A percentile compares a stretch with the other conserved stretches of the same genome.
phyloP scores from a whole-genome alignment of 2,329 filamentous ascomycete species.

The Aaosphaeria pasadenensis region DNA sequence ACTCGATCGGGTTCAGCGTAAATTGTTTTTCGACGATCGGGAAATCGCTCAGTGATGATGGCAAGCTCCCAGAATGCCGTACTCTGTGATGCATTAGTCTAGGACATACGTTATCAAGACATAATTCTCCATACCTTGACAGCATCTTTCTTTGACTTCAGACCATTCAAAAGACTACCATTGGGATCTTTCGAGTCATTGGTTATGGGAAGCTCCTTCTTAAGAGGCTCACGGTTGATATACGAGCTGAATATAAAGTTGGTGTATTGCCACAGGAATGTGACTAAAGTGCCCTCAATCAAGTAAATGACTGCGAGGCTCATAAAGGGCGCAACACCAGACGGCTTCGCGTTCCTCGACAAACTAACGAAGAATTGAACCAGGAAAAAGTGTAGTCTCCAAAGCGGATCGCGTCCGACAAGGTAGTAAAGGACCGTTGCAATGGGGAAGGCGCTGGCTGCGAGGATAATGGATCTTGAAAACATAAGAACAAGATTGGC shows the following conservation, averaged over 20 bases:
- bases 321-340: conserved; percentile 58
- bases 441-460: conserved; percentile 47
- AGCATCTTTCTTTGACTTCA: conserved; percentile 78
- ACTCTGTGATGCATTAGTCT: conserved; percentile 43
- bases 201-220: conserved; percentile 80
- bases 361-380: conserved; percentile 73
- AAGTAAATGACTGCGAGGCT: conserved; percentile 51
- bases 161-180: conserved; percentile 77
- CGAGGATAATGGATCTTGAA: conserved; percentile 10
- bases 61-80: conserved; percentile 92
- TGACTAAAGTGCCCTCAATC: conserved; percentile 62
- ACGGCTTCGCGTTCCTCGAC: conserved; percentile 60
- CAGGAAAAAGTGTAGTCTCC: conserved; percentile 61
- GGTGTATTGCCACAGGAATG: conserved; percentile 71
- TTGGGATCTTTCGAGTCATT: conserved; percentile 87
- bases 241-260: conserved; percentile 79
- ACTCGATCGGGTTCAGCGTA: conserved; percentile 84
- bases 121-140: conserved; percentile 56
- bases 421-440: conserved; percentile 25
- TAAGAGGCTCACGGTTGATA: conserved; percentile 76
- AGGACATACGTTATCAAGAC: too few relatives aligned
- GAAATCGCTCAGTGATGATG: conserved; percentile 72
- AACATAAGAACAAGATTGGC: conserved; percentile 9
- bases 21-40: conserved; percentile 74
- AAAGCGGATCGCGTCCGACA: conserved; percentile 26